Evolutionary conservation across 2,329 filamentous ascomycete genomes (phyloP).

Genomic region (Pseudodiploospora longispora): DNA sequence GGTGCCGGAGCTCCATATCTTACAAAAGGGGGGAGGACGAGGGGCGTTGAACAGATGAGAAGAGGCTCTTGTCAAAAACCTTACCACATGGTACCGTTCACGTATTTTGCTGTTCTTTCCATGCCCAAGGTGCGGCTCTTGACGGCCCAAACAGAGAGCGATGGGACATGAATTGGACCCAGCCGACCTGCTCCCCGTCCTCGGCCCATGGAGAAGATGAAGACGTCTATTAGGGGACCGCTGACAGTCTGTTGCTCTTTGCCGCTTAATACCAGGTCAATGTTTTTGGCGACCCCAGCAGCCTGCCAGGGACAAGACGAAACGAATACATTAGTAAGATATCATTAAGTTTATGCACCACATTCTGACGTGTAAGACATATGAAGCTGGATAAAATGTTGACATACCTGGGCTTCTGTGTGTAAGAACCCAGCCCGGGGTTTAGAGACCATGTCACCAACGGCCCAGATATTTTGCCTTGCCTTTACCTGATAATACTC

Average conservation of each 20-base stretch:
- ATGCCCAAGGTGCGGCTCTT: constrained; percentile 44
- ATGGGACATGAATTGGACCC: constrained; percentile 40
- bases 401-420: constrained; percentile 45
- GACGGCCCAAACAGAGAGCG: constrained; percentile 39
- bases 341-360: neutral
- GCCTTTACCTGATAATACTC: constrained; percentile 40
- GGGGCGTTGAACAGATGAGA: neutral
- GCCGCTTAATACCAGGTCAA: constrained; percentile 38
- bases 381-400: neutral
- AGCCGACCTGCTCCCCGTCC: constrained; percentile 41
- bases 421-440: constrained; percentile 50
- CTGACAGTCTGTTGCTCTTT: constrained; percentile 37
- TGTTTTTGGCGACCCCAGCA: constrained; percentile 44
- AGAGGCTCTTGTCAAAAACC: constrained; percentile 8
- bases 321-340: too few species aligned
- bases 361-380: neutral
- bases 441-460: constrained; percentile 44
- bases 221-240: constrained; percentile 39
- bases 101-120: constrained; percentile 36
- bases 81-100: constrained; percentile 41
- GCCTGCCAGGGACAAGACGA: constrained; percentile 23
- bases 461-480: constrained; percentile 41
- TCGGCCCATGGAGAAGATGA: constrained; percentile 42
- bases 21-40: neutral
- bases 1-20: neutral